Evolutionary conservation across 768 basidiomycete species (phyloP).

Genomic region (Mycena latifolia): DNA sequence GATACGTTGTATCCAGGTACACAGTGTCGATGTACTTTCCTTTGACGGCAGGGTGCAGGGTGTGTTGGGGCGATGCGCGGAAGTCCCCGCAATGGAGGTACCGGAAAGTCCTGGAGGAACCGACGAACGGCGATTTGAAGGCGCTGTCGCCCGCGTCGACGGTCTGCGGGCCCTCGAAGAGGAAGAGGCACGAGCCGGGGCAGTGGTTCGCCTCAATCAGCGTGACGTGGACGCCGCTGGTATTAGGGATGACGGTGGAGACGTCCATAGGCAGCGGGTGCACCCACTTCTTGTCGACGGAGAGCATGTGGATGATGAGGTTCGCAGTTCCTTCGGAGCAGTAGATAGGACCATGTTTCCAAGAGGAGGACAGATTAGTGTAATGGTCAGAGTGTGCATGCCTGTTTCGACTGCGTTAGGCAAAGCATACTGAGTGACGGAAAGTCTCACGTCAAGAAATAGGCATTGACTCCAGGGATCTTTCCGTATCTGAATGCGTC

Average conservation of each 20-base stretch:
- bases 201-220: slow-evolving; percentile 99
- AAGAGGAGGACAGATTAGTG: slow-evolving; percentile 88
- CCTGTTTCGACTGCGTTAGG: slow-evolving; percentile 52
- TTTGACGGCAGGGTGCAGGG: slow-evolving; percentile 85
- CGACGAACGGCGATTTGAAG: slow-evolving; percentile 79
- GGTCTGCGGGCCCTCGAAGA: slow-evolving; percentile 94
- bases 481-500: slow-evolving; percentile 87
- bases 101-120: slow-evolving; percentile 77
- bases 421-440: background rate
- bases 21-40: slow-evolving; percentile 88
- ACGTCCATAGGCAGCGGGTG: slow-evolving; percentile 86
- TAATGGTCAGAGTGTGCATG: slow-evolving; percentile 99
- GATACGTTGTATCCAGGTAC: slow-evolving; percentile 97
- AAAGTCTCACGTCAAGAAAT: slow-evolving; percentile 83
- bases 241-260: slow-evolving; percentile 81
- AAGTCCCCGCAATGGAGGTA: slow-evolving; percentile 98
- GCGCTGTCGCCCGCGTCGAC: slow-evolving; percentile 87
- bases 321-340: slow-evolving; percentile 96
- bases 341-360: slow-evolving; percentile 95
- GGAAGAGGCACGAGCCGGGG: slow-evolving; percentile 94
- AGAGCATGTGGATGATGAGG: slow-evolving; percentile 91
- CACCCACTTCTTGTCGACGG: slow-evolving; percentile 91
- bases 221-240: slow-evolving; percentile 89
- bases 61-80: slow-evolving; percentile 89
- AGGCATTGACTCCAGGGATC: slow-evolving; percentile 91